Conservation (phyloP, 148 eudicot genomes). For the Chenopodium suecicum region DNA sequence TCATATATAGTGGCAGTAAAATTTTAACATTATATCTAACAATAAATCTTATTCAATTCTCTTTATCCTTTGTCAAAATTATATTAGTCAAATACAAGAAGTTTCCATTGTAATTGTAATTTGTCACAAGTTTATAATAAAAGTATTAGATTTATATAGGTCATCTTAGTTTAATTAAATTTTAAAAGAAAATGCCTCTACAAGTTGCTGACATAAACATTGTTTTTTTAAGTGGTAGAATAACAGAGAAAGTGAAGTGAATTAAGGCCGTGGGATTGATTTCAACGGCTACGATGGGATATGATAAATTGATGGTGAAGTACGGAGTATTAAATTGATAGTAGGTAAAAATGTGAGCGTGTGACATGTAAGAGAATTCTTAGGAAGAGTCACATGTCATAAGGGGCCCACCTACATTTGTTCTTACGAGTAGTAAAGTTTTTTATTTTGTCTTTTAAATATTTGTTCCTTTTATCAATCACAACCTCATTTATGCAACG, state of each 20-base stretch:
- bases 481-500: too few species aligned
- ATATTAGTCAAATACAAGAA: too few species aligned
- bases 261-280: neutral
- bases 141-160: too few species aligned
- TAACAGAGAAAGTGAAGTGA: neutral
- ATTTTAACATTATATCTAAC: too few species aligned
- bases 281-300: neutral
- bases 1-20: too few species aligned
- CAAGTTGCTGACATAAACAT: neutral
- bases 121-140: too few species aligned
- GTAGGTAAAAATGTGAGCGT: neutral
- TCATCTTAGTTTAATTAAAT: too few species aligned
- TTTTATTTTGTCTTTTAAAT: too few species aligned
- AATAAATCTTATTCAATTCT: too few species aligned
- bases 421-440: neutral
- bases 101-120: too few species aligned
- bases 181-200: neutral
- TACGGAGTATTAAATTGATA: too few species aligned
- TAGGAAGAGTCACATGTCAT: neutral
- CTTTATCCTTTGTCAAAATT: too few species aligned
- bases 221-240: neutral
- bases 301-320: neutral
- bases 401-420: neutral
- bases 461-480: neutral
- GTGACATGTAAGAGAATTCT: neutral